Evolutionary conservation across 2,329 filamentous ascomycete species (phyloP), one percentile per base, ranked within the genome.

Genomic region (Colletotrichum sp.): DNA sequence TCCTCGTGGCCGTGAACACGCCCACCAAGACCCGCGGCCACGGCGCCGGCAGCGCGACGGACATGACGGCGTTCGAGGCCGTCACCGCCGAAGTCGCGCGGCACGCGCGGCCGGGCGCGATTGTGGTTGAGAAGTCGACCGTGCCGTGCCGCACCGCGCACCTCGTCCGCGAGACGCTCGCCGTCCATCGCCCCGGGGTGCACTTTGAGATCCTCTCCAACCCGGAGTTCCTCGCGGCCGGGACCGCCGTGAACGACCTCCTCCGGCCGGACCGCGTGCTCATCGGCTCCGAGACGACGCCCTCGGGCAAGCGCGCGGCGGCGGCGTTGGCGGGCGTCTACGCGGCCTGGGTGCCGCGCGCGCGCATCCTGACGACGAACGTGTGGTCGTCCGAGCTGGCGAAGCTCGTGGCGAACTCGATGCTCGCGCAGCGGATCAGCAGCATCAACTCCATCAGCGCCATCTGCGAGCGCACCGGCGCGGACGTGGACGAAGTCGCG

Each of bases 81-180:
- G 94, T 94, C 8, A 92, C 92, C 2, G 88, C 89, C 65, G 90
- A 91, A 75, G 92, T 96, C 30, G 94, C 94, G 7, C 87, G 90
- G 77, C 87, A 93, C 76, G 93, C 94, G 4, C 90, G 89, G n/a
- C 87, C 89, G 13, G 93, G 92, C 62, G 91, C 93, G 69, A 95
- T 96, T 69, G 91, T 96, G 68, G 94, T 96, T 18, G 94, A 96
- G 86, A 96, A 96, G 86, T 94, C 92, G 68, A 96, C 95, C 0
- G 94, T 96, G 30, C 95, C 95, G 5, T 95, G 93, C 82, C 88
- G 93, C 77, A 95, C 94, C 6, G 93, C 94, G 2, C 89, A 95
- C 78, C 89, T 92, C 24, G 91, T 96, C 49, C 89, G 90, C 78
- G 90, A 93, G 78, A 94, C 92, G 90, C 87, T 92, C 78, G 85